Conservation (phyloP, 768 basidiomycete species). For the Clavulina sp. region DNA sequence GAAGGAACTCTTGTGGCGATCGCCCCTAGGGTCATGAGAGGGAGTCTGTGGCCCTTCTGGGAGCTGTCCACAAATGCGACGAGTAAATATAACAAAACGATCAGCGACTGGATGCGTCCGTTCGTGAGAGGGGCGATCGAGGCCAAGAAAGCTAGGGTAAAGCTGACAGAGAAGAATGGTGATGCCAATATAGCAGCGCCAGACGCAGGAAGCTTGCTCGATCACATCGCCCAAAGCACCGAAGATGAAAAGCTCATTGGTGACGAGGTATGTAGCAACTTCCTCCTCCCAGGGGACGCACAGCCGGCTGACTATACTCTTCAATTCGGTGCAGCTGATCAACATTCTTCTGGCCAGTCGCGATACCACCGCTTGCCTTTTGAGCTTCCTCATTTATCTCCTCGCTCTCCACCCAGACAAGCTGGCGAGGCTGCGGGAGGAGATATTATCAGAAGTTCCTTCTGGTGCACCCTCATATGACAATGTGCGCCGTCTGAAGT, state of each 20-base stretch:
- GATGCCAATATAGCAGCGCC: constrained; percentile 1
- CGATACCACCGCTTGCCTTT: constrained; percentile 7
- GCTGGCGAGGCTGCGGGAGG: constrained; percentile 10
- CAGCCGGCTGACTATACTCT: neutral
- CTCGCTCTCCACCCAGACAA: constrained; percentile 7
- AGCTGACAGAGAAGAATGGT: constrained; percentile 22
- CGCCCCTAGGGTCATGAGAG: neutral
- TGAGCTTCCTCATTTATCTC: constrained; percentile 3
- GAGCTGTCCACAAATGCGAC: constrained; percentile 5
- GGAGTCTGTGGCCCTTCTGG: neutral
- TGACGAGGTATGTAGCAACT: constrained; percentile 14
- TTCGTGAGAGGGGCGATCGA: constrained; percentile 2
- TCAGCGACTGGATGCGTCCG: constrained; percentile 4
- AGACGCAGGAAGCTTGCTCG: constrained; percentile 5
- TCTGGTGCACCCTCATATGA: neutral
- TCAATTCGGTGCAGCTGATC: constrained; percentile 4
- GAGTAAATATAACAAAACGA: neutral
- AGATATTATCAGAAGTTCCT: constrained; percentile 4
- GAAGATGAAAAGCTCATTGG: neutral
- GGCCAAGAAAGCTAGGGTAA: constrained; percentile 14
- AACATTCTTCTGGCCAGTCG: constrained; percentile 11
- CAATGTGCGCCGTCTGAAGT: constrained; percentile 1
- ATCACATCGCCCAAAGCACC: constrained; percentile 7
- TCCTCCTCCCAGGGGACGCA: constrained; percentile 11
- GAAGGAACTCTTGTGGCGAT: constrained; percentile 3